Evolutionary conservation across 306 rosid species (phyloP).

Genomic region (Inga oerstediana): DNA sequence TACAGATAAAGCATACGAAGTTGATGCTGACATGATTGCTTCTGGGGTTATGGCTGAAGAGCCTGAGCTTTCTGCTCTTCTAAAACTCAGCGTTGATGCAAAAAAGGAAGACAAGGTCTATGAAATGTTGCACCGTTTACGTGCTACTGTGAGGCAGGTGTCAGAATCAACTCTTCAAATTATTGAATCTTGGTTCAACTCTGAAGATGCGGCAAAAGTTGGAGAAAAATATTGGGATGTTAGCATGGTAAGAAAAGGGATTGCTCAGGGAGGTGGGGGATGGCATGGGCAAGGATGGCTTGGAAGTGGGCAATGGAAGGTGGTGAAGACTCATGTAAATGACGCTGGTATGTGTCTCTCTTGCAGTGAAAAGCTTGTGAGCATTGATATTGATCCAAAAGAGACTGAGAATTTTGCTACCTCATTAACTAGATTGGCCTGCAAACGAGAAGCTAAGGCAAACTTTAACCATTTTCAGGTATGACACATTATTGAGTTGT

Average conservation of each 20-base stretch:
- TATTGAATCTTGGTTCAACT: slow-evolving; percentile 74
- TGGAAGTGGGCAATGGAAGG: slow-evolving; percentile 84
- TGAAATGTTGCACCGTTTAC: slow-evolving; percentile 72
- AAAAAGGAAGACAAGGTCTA: slow-evolving; percentile 67
- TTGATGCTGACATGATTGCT: slow-evolving; percentile 72
- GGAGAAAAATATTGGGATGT: slow-evolving; percentile 72
- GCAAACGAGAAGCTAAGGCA: slow-evolving; percentile 55
- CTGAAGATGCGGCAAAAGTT: slow-evolving; percentile 50
- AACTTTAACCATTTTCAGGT: slow-evolving; percentile 76
- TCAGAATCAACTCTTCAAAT: slow-evolving; percentile 62
- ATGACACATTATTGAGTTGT: slow-evolving; percentile 29
- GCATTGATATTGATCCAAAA: slow-evolving; percentile 86
- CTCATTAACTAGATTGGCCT: slow-evolving; percentile 72
- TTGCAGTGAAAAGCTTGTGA: slow-evolving; percentile 70
- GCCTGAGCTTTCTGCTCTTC: slow-evolving; percentile 73
- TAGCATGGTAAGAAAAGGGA: slow-evolving; percentile 55
- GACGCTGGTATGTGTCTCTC: slow-evolving; percentile 62
- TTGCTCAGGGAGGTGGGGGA: slow-evolving; percentile 81
- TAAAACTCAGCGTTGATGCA: slow-evolving; percentile 53
- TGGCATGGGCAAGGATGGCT: slow-evolving; percentile 99
- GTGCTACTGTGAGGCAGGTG: slow-evolving; percentile 76
- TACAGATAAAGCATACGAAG: slow-evolving; percentile 72
- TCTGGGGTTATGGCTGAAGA: slow-evolving; percentile 66
- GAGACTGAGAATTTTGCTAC: slow-evolving; percentile 78
- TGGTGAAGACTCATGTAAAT: slow-evolving; percentile 63